Evolutionary conservation across 1,284 basidiomycete species (phyloP).

Genomic region (Amylostereum areolatum): DNA sequence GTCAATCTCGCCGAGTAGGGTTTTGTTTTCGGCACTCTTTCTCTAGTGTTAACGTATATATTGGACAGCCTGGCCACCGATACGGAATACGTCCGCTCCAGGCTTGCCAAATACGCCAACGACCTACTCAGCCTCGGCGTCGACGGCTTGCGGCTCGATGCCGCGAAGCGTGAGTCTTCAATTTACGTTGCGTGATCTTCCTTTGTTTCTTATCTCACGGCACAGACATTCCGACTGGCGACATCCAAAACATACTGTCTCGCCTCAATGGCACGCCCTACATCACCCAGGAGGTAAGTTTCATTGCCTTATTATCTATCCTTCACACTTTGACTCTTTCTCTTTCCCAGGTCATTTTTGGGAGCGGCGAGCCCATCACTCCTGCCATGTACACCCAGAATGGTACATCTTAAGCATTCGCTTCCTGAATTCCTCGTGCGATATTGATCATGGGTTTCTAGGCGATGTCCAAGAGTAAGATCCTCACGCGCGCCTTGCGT

Average conservation of each 20-base stretch:
- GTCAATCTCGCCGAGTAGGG: conserved; percentile 49
- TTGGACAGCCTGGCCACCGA: conserved; percentile 47
- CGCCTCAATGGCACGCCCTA: conserved; percentile 39
- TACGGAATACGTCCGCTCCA: conserved; percentile 49
- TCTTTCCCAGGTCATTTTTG: conserved; percentile 30
- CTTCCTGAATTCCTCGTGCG: background rate
- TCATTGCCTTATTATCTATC: background rate
- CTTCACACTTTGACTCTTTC: conserved; percentile 16
- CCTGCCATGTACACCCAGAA: conserved; percentile 50
- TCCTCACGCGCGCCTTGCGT: background rate
- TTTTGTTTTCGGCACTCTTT: background rate
- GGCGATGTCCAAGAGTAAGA: conserved; percentile 62
- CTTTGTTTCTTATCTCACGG: background rate
- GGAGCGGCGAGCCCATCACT: conserved; percentile 44
- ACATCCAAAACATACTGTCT: conserved; percentile 46
- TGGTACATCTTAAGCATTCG: conserved; percentile 23
- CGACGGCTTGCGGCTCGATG: conserved; percentile 61
- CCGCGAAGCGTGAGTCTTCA: conserved; percentile 49
- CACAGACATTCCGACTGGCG: conserved; percentile 44
- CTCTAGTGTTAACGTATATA: background rate
- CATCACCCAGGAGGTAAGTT: conserved; percentile 47
- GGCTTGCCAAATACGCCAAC: conserved; percentile 52
- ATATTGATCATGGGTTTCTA: conserved; percentile 9
- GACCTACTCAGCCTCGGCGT: conserved; percentile 57
- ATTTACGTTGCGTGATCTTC: background rate